phyloP scores from a whole-genome alignment of 2,329 filamentous ascomycete genomes.

The Diplodia intermedia region DNA sequence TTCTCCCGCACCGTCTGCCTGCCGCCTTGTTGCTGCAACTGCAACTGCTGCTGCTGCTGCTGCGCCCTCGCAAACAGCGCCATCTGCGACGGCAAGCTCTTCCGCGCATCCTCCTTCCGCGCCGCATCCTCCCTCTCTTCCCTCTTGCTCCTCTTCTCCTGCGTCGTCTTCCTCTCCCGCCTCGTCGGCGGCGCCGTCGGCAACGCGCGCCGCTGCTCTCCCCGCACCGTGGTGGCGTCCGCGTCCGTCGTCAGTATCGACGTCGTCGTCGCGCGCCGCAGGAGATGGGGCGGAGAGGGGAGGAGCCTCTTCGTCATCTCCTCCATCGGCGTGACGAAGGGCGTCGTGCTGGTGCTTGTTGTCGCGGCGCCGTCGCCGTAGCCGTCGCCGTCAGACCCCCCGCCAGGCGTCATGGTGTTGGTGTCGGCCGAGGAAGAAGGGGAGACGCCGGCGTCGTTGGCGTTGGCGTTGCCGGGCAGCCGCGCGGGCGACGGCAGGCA shows the following conservation, averaged over 20 bases:
- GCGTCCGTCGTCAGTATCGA: not conserved
- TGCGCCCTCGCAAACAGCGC: not conserved
- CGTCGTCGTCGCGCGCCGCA: not conserved
- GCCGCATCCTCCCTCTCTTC: not conserved
- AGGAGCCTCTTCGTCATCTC: not conserved
- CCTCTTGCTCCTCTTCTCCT: not conserved
- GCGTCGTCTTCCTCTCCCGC: not conserved
- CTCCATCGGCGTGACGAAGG: not conserved
- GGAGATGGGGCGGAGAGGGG: not conserved
- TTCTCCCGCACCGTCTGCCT: not conserved
- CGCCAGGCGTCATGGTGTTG: not conserved
- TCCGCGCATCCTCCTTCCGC: not conserved
- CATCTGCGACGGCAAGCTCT: constrained; percentile 1
- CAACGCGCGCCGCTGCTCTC: too few relatives aligned
- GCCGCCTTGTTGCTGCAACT: not conserved
- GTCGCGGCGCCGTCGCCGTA: not conserved
- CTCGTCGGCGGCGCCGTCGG: not conserved
- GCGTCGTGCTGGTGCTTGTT: not conserved
- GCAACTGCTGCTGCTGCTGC: not conserved
- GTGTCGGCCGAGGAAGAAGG: not conserved
- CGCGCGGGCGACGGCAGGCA: constrained; percentile 11
- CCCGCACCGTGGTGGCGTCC: too few relatives aligned
- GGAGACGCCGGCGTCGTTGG: too few relatives aligned
- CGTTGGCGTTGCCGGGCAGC: too few relatives aligned
- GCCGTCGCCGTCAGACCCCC: not conserved